phyloP scores from a whole-genome alignment of 108 stramenopile species.

The Parietichytrium sp. region DNA sequence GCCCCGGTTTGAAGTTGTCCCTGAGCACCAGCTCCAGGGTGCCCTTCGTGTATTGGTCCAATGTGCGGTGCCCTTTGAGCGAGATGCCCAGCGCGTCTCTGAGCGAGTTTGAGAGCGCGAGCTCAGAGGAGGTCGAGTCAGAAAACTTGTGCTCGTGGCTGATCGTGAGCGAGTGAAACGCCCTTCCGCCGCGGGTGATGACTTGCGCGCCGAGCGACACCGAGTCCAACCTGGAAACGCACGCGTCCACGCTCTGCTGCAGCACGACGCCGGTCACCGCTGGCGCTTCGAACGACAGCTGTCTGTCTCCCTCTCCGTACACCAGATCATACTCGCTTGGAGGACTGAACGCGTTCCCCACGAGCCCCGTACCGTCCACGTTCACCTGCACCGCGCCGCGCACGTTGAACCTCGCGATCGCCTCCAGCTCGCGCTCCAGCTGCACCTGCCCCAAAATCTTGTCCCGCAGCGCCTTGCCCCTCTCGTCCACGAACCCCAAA shows the following conservation, averaged over 20 bases:
- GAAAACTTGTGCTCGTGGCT: slow-evolving; percentile 2
- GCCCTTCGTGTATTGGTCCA: slow-evolving; percentile 28
- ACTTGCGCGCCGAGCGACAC: neutral
- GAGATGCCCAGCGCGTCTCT: neutral
- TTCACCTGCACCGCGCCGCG: slow-evolving; percentile 27
- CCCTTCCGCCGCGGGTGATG: neutral
- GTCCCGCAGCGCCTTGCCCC: slow-evolving; percentile 11
- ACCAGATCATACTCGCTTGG: neutral
- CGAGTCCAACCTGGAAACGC: neutral
- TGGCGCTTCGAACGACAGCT: neutral
- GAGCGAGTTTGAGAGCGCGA: neutral
- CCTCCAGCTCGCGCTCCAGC: slow-evolving; percentile 31
- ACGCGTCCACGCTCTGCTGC: slow-evolving; percentile 14
- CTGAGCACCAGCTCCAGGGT: slow-evolving; percentile 3
- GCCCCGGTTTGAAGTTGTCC: neutral
- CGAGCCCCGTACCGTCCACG: neutral
- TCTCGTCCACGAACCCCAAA: slow-evolving; percentile 17
- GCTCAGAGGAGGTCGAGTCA: neutral
- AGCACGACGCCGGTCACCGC: neutral
- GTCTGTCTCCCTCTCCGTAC: neutral
- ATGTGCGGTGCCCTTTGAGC: neutral
- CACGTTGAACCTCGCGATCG: slow-evolving; percentile 34
- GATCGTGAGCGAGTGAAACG: neutral
- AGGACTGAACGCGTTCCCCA: slow-evolving; percentile 12
- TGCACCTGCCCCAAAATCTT: neutral